A percentile compares a stretch with the other conserved stretches of the same genome.
phyloP scores from a whole-genome alignment of 1,139 yeast genomes.

The Groenewaldozyma auringiensis region DNA sequence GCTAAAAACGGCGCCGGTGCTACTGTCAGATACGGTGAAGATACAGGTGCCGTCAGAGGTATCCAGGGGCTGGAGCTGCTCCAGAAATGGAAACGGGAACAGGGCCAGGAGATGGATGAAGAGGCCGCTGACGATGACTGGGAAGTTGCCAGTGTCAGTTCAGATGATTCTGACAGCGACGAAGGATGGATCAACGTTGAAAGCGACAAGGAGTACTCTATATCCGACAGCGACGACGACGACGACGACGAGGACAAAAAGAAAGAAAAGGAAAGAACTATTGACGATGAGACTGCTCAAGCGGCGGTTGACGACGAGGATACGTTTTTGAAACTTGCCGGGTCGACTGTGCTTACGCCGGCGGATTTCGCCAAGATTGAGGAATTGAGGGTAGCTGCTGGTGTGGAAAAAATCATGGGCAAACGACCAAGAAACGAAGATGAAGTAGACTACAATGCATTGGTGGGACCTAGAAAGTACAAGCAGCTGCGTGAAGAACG shows the following conservation, averaged over 20 bases:
- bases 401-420: conserved; percentile 69
- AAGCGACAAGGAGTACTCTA: conserved; percentile 47
- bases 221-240: conserved; percentile 37
- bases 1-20: conserved; percentile 35
- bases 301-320: conserved; percentile 35
- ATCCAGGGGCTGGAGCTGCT: conserved; percentile 88
- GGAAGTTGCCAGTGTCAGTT: conserved; percentile 46
- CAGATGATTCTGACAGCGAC: conserved; percentile 45
- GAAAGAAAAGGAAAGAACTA: conserved; percentile 23
- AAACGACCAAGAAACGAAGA: conserved; percentile 56
- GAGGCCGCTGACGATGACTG: conserved; percentile 38
- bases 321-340: conserved; percentile 39
- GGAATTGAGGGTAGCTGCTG: conserved; percentile 77
- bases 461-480: conserved; percentile 79
- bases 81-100: conserved; percentile 79
- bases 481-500: conserved; percentile 87
- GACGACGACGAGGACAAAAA: conserved; percentile 35
- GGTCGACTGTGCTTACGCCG: conserved; percentile 80
- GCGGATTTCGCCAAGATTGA: conserved; percentile 95
- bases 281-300: conserved; percentile 20
- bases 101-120: conserved; percentile 41
- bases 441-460: conserved; percentile 65
- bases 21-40: conserved; percentile 51
- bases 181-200: conserved; percentile 50
- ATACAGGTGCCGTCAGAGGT: conserved; percentile 33